Base-by-base conservation (phyloP, 164 flowering plant genomes). In the Magnolia sinica region DNA sequence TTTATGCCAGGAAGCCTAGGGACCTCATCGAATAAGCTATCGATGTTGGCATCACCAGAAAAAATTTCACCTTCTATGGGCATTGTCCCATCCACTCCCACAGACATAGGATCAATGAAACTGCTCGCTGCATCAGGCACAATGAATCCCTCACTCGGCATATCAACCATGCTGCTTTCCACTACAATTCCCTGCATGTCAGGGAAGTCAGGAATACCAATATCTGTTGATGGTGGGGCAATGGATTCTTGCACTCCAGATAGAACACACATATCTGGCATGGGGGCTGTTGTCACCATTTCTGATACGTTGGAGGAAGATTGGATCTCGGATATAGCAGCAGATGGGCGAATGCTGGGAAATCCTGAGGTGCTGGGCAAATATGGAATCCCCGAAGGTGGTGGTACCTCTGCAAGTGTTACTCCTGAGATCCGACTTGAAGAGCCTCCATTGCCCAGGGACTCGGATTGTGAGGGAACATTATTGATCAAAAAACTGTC, bases 391-490 rank as follows among this genome's bases (percentile, higher is more conserved):
- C 81, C 90, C 19, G 88, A 79, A 68, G 76, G 72, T 31, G 86
- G 88, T 73, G 87, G 74, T 10, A 87, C 91, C 82, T 92, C 93
- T 3, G 95, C 77, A 50, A 92, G 87, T 16, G 88, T 88, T 80
- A 90, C 89, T 14, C 85, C 91, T 4, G 93, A 88, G 11, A 76
- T 73, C 71, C 83, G 74, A 74, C 64, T 85, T 22, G 87, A 81
- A 58, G 90, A 81, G 78, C 79, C 80, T 50, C 88, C 85, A 74
- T 66, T 77, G 69, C 87, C 88, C n/a, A 86, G 73, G 27, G 83
- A 73, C 71, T 69, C 82, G 50, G 87, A 75, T 31, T 83, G 71
- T 13, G 89, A 78, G 50, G 84, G 83, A 77, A 81, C 78, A 64
- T 80, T 80, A 80, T 84, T 86, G 14, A 88, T 82, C 72, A 87